phyloP scores from a whole-genome alignment of 2,329 filamentous ascomycete species.

The Fusarium concolor region DNA sequence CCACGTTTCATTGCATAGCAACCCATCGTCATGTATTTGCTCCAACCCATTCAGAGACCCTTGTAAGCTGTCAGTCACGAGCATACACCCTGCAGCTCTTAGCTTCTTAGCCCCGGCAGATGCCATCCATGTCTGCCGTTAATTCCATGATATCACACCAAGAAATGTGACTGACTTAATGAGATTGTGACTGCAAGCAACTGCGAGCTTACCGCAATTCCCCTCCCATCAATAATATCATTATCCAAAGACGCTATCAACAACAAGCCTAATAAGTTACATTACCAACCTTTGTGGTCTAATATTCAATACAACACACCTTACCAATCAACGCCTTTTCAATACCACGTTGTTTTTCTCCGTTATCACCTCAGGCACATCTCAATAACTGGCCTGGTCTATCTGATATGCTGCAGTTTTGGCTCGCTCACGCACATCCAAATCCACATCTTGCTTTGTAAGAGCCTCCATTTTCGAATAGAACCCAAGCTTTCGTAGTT shows the following conservation, averaged over 20 bases:
- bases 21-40: constrained; percentile 23
- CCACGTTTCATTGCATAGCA: constrained; percentile 32
- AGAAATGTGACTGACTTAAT: neutral
- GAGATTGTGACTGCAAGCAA: neutral
- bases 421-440: constrained; percentile 86
- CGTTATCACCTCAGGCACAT: neutral
- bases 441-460: constrained; percentile 73
- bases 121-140: constrained; percentile 25
- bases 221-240: neutral
- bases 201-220: constrained; percentile 3
- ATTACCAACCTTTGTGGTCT: constrained; percentile 10
- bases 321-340: constrained; percentile 10
- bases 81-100: constrained; percentile 6
- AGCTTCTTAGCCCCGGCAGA: constrained; percentile 30
- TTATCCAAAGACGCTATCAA: constrained; percentile 7
- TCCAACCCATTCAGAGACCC: constrained; percentile 11
- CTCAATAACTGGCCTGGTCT: constrained; percentile 56
- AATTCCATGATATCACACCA: constrained; percentile 31
- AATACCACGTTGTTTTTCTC: constrained; percentile 5
- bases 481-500: constrained; percentile 79
- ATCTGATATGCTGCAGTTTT: constrained; percentile 83
- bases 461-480: constrained; percentile 72
- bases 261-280: constrained; percentile 5
- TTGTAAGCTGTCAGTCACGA: constrained; percentile 25
- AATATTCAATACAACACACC: constrained; percentile 5